Base-by-base conservation (phyloP, 2,329 filamentous ascomycete genomes). In the Aureobasidium leucospermi region DNA sequence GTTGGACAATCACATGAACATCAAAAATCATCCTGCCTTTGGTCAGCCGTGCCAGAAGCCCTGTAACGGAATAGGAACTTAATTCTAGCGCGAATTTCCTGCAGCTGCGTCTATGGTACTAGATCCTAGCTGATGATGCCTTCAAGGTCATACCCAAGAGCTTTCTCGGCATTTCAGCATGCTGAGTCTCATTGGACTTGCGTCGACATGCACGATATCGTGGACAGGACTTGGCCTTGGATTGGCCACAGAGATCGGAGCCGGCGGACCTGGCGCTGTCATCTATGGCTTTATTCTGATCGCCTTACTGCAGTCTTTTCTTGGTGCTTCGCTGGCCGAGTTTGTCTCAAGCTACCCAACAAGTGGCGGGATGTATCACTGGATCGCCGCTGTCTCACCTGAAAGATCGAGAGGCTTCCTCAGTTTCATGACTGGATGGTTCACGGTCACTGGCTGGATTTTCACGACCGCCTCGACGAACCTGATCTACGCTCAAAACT, bases 331-430 rank as follows among this genome's bases (percentile, higher is more conserved):
- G 3, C 31, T 63, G 58, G 62, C 62, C 10, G 60, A 63, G 39
- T 62, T 63, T 16, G 60, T 62, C 3, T 62, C 60, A 6, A 53
- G 56, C 11, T 63, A 60, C 43, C 62, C 62, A 28, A 62, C 60
- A 9, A 57, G 56, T n/a, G 62, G 62, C 23, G 62, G 62, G n/a
- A 63, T 63, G 62, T 63, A 62, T 47, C 62, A 63, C 19, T 63
- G 62, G 62, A 58, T 62, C 7, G 62, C 60, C 10, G 62, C 60
- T 11, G 59, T 63, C 15, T 55, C 60, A 4, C 62, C 62, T 3
- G 57, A 55, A 38, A 55, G 58, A 34, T 55, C 48, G n/a, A 59
- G 52, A 34, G 58, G 58, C 15, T 62, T 63, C 36, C 53, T 63
- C 28, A 62, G 60, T 9, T 63, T 62, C 39, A 49, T 60, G 16